A percentile compares a stretch with the other conserved stretches of the same genome.
phyloP scores from a whole-genome alignment of 331 rosid genomes.

The Dryas integrifolia region DNA sequence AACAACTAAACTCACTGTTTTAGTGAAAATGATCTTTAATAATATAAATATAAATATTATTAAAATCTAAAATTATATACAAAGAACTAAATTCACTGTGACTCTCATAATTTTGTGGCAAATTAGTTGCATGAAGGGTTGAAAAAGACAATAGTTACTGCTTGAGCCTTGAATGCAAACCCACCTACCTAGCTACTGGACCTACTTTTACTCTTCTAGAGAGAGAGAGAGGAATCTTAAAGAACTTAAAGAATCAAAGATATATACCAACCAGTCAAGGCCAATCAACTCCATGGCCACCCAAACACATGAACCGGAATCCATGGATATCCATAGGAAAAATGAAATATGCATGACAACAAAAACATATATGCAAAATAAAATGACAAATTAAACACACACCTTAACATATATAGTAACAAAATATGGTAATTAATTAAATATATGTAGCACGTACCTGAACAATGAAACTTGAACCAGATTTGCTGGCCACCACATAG shows the following conservation, averaged over 20 bases:
- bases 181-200: not conserved
- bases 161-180: not conserved
- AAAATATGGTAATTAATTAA: not conserved
- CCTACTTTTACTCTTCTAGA: too few relatives aligned
- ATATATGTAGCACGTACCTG: constrained; percentile 39
- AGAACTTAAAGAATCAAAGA: too few relatives aligned
- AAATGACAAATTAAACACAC: not conserved
- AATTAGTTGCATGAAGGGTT: not conserved
- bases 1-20: too few relatives aligned
- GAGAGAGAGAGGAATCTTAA: too few relatives aligned
- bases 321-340: not conserved
- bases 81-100: not conserved
- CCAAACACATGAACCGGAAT: not conserved
- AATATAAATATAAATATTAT: too few relatives aligned
- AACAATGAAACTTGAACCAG: constrained; percentile 92
- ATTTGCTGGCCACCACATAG: constrained; percentile 99
- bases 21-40: too few relatives aligned
- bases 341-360: not conserved
- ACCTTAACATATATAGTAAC: not conserved
- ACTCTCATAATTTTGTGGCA: not conserved
- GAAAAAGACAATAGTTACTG: not conserved
- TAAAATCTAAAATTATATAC: not conserved
- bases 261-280: not conserved
- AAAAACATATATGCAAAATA: not conserved
- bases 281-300: not conserved